These are phyloP conservation scores for Brassica juncea DNA, from an alignment of 345 rosid genomes.

Conservation along the genomic window DNA sequence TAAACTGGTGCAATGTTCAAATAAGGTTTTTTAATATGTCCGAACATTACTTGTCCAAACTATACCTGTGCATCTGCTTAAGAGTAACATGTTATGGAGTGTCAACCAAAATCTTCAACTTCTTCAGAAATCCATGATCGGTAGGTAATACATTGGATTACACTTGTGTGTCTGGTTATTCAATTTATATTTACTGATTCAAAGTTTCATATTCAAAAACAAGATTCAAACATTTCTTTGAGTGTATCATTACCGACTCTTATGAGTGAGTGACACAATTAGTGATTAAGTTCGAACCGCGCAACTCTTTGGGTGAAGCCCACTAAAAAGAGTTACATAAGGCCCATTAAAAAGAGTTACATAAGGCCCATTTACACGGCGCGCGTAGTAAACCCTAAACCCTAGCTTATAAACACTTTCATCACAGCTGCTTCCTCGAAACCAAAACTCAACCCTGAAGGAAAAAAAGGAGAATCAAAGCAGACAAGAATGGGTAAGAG, in stretches of 20 bases:
- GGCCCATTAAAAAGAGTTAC: not conserved
- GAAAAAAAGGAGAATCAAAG: no score
- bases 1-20: not conserved
- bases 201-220: not conserved
- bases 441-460: not conserved
- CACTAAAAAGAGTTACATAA: not conserved
- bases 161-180: not conserved
- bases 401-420: not conserved
- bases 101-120: not conserved
- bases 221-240: not conserved
- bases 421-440: not conserved
- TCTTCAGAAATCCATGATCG: not conserved
- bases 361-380: not conserved
- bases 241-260: not conserved
- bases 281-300: not conserved
- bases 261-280: not conserved
- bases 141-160: not conserved
- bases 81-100: not conserved
- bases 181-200: not conserved
- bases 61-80: not conserved
- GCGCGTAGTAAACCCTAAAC: conserved; percentile 31
- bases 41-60: not conserved
- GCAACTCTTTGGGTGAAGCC: not conserved
- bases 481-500: conserved; percentile 57
- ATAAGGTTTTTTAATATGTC: no score